phyloP scores from a whole-genome alignment of 345 rosid species.

The Eucalyptus caleyi region DNA sequence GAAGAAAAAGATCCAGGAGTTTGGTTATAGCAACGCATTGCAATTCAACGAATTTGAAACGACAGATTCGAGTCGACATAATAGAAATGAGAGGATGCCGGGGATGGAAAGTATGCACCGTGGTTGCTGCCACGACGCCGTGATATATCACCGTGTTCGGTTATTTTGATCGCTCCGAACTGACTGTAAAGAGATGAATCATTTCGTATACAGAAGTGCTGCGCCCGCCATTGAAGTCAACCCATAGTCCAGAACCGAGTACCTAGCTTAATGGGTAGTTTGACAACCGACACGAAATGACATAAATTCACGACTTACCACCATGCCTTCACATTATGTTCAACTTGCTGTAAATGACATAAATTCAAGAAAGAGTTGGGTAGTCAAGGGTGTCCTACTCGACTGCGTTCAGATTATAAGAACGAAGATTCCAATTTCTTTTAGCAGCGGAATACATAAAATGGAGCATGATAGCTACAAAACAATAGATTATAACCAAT shows the following conservation, averaged over 20 bases:
- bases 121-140: too few relatives aligned
- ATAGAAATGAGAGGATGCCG: background rate
- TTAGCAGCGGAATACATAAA: background rate
- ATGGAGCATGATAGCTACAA: background rate
- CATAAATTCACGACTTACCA: background rate
- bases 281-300: background rate
- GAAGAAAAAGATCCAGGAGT: background rate
- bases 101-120: background rate
- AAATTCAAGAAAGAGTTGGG: background rate
- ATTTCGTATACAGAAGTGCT: too few relatives aligned
- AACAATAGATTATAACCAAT: background rate
- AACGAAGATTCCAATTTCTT: background rate
- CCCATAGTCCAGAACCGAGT: too few relatives aligned
- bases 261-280: background rate
- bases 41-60: background rate
- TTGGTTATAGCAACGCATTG: background rate
- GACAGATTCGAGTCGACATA: background rate
- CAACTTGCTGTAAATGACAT: background rate
- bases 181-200: too few relatives aligned
- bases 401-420: background rate
- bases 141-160: too few relatives aligned
- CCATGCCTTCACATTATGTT: background rate
- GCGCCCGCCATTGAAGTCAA: too few relatives aligned
- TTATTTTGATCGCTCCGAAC: too few relatives aligned
- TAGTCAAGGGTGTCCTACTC: background rate